Evolutionary conservation across 2,329 filamentous ascomycete genomes (phyloP).

Genomic region (Blastomyces parvus): DNA sequence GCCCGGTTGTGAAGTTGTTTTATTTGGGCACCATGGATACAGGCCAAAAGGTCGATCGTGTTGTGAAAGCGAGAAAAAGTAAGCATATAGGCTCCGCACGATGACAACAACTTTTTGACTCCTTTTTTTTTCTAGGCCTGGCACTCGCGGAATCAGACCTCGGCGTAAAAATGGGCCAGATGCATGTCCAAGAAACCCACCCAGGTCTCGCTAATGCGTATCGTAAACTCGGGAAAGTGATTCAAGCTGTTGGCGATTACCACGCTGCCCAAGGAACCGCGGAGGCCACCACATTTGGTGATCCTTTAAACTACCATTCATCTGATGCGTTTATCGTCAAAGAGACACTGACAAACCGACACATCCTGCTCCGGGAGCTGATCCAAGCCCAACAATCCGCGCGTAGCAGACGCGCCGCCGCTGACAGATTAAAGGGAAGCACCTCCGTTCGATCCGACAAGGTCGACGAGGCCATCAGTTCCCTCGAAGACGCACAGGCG

Average conservation of each 20-base stretch:
- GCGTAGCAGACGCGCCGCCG: constrained; percentile 70
- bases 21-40: constrained; percentile 93
- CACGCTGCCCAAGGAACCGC: constrained; percentile 94
- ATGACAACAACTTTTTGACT: constrained; percentile 10
- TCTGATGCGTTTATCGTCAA: constrained; percentile 96
- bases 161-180: constrained; percentile 75
- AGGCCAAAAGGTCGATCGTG: constrained; percentile 90
- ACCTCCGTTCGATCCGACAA: constrained; percentile 86
- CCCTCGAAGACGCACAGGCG: constrained; percentile 76
- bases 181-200: constrained; percentile 86
- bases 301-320: constrained; percentile 90
- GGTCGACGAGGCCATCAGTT: constrained; percentile 91
- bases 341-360: constrained; percentile 92
- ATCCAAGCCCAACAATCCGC: constrained; percentile 81
- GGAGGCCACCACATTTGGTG: constrained; percentile 87
- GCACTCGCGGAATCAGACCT: constrained; percentile 89
- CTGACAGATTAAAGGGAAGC: constrained; percentile 78
- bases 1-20: constrained; percentile 88
- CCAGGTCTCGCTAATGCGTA: constrained; percentile 80
- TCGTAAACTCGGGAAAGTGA: constrained; percentile 84
- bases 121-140: constrained; percentile 54
- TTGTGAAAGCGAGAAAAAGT: constrained; percentile 90
- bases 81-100: constrained; percentile 25
- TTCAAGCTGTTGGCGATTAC: constrained; percentile 89
- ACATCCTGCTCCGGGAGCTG: constrained; percentile 89